Evolutionary conservation across 2,329 filamentous ascomycete species (phyloP), one percentile per base, ranked within the genome.

Genomic region (Fusarium goolgardi): DNA sequence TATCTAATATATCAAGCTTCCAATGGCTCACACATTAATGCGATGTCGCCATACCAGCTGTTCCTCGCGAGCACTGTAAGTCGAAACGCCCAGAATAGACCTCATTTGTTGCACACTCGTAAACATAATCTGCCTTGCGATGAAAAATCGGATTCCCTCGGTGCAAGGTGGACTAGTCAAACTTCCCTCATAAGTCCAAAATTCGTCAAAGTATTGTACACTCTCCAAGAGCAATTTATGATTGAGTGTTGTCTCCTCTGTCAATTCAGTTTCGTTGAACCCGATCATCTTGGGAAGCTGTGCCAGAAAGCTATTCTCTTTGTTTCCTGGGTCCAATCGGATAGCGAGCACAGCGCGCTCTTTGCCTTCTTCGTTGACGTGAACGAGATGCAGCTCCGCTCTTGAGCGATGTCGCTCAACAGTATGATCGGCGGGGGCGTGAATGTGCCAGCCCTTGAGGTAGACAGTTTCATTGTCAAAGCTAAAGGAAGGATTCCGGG

Each of bases 391-490:
- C 0, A 71, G 59, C 29, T 71, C 68, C 3, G 65, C 68, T 20
- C 70, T 71, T 10, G 68, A 71, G 8, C 68, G 68, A 21, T 71
- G 25, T 3, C 68, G 46, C 2, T 68, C 68, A 1, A 71, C 68
- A 3, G 68, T 67, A 23, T 71, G 68, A 15, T 71, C 68, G 0
- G 68, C 68, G 4, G 68, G 68, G 0, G 69, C 49, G 10, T 71
- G 69, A 1, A 71, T 71, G 32, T 71, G 69, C 69, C 69, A 71
- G 15, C 69, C 69, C 4, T 59, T 57, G 21, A 71, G 62, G 6
- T 71, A 71, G 9, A 71, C 55, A 1, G 68, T 71, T 15, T 71
- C 58, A 6, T 71, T 67, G 35, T 71, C 69, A 15, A 64, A 71
- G 20, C 49, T 60, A 40, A 71, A 59, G 0, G 65, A 69, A 1